These are phyloP conservation scores for Penicillium expansum DNA, from an alignment of 2,329 filamentous ascomycete genomes.

Conservation along the genomic window DNA sequence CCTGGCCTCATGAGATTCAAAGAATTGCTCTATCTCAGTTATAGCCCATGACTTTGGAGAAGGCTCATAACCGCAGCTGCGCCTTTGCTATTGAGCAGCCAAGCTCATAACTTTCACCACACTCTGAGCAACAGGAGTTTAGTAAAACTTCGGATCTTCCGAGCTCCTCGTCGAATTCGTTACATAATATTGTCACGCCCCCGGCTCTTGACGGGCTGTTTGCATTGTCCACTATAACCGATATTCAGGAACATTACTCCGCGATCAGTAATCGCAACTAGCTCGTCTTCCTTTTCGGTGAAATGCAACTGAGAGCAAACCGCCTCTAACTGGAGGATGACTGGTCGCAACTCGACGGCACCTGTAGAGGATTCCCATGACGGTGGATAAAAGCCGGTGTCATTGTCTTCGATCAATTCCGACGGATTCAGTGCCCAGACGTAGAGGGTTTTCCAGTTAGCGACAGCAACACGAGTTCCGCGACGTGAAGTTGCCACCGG, in stretches of 20 bases:
- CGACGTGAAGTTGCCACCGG: slow-evolving; percentile 35
- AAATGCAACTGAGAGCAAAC: slow-evolving; percentile 42
- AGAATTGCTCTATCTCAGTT: neutral
- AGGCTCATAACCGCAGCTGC: neutral
- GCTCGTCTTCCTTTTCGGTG: slow-evolving; percentile 35
- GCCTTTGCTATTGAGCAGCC: neutral
- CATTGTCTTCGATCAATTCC: slow-evolving; percentile 35
- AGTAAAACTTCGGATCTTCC: neutral
- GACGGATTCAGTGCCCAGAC: slow-evolving; percentile 42
- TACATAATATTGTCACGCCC: neutral
- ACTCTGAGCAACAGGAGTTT: too few relatives aligned
- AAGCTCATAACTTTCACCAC: neutral
- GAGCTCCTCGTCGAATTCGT: neutral
- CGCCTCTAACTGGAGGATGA: slow-evolving; percentile 35
- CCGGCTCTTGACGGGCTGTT: neutral
- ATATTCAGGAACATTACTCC: slow-evolving; percentile 42
- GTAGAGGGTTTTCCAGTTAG: slow-evolving; percentile 43
- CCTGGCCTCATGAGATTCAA: neutral
- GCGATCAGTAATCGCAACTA: slow-evolving; percentile 43
- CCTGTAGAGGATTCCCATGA: slow-evolving; percentile 23
- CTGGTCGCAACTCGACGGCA: slow-evolving; percentile 33
- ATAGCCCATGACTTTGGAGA: neutral
- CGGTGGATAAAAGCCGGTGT: slow-evolving; percentile 33
- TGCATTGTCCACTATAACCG: slow-evolving; percentile 27
- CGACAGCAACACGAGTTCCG: slow-evolving; percentile 42